Evolutionary conservation across 108 stramenopile genomes (phyloP).

Genomic region (Fragilaria crotonensis): DNA sequence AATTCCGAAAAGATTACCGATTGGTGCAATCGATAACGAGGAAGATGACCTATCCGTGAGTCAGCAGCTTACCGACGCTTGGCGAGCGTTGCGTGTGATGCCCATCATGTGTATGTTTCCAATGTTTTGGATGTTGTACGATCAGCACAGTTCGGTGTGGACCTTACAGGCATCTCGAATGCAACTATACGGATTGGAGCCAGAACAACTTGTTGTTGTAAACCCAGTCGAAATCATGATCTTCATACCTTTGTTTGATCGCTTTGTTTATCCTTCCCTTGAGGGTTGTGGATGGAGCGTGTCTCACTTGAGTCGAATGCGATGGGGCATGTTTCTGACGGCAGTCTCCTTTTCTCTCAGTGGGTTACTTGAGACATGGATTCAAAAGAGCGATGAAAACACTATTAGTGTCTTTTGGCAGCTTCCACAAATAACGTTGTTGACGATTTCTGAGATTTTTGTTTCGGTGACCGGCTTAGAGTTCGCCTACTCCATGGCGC

Average conservation of each 20-base stretch:
- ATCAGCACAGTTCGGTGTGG: constrained; percentile 67
- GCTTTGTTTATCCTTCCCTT: constrained; percentile 47
- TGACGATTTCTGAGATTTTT: constrained; percentile 57
- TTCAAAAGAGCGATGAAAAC: constrained; percentile 15
- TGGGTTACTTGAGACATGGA: constrained; percentile 32
- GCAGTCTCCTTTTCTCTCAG: constrained; percentile 39
- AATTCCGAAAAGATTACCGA: background rate
- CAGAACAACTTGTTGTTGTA: constrained; percentile 50
- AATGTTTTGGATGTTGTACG: constrained; percentile 65
- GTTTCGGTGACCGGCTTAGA: constrained; percentile 51
- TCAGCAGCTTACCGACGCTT: constrained; percentile 17
- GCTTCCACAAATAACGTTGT: constrained; percentile 55
- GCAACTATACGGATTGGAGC: constrained; percentile 30
- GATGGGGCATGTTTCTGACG: constrained; percentile 52
- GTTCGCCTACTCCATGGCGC: constrained; percentile 51
- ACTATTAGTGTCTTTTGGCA: constrained; percentile 47
- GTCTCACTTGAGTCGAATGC: constrained; percentile 42
- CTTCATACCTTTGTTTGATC: constrained; percentile 59
- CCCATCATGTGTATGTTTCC: constrained; percentile 46
- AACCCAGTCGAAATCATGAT: constrained; percentile 56
- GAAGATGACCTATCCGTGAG: background rate
- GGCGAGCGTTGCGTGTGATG: constrained; percentile 27
- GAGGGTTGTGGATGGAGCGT: constrained; percentile 17
- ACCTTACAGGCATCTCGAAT: constrained; percentile 53
- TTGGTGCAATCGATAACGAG: background rate